A percentile compares a stretch with the other conserved stretches of the same genome.
phyloP scores from a whole-genome alignment of 495 filamentous ascomycete species.

The Xylaria palmicola region DNA sequence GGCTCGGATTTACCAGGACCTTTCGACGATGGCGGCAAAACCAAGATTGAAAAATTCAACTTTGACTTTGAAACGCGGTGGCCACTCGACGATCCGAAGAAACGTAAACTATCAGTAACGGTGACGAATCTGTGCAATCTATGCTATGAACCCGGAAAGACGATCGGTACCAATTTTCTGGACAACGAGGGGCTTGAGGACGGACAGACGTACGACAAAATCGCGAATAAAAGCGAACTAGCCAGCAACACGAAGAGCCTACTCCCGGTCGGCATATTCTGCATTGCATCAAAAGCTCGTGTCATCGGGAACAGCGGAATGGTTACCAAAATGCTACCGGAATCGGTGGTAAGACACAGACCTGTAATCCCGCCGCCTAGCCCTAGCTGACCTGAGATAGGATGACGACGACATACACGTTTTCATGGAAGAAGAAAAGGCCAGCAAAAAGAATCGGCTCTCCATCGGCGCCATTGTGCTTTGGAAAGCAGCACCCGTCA shows the following conservation, averaged over 20 bases:
- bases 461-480: background rate
- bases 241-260: background rate
- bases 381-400: background rate
- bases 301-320: background rate
- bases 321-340: background rate
- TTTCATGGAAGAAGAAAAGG: background rate
- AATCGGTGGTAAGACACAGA: background rate
- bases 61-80: background rate
- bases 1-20: background rate
- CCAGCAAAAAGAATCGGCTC: background rate
- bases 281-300: background rate
- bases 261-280: background rate
- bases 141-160: too few relatives aligned
- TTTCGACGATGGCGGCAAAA: background rate
- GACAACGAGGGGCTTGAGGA: background rate
- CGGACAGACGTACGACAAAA: background rate
- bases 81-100: background rate
- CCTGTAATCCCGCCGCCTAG: background rate
- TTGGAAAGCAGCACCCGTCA: background rate
- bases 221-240: background rate
- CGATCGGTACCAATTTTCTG: background rate
- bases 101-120: background rate
- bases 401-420: background rate
- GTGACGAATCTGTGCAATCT: too few relatives aligned
- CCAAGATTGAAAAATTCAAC: background rate